phyloP scores from a whole-genome alignment of 2,329 filamentous ascomycete genomes.

The Geosmithia putterillii region DNA sequence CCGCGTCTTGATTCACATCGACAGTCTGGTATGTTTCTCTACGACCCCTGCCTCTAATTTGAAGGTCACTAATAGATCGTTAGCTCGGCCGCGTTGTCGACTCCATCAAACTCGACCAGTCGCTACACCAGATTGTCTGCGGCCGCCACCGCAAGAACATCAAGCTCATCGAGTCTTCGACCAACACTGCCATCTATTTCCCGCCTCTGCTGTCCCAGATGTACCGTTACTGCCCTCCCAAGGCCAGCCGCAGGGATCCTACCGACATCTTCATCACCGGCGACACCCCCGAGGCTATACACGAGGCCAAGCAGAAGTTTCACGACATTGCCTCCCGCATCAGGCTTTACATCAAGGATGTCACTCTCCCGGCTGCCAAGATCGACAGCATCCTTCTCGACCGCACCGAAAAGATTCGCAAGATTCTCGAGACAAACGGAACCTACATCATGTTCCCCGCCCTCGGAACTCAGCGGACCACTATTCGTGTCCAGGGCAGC shows the following conservation, averaged over 20 bases:
- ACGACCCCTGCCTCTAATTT: neutral
- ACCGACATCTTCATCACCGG: slow-evolving; percentile 94
- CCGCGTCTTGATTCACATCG: slow-evolving; percentile 90
- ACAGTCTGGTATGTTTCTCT: slow-evolving; percentile 57
- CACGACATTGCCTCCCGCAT: slow-evolving; percentile 73
- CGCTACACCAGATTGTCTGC: slow-evolving; percentile 83
- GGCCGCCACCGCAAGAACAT: slow-evolving; percentile 94
- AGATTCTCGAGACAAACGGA: slow-evolving; percentile 93
- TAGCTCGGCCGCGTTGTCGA: slow-evolving; percentile 67
- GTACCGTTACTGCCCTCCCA: slow-evolving; percentile 78
- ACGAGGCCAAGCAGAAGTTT: slow-evolving; percentile 81
- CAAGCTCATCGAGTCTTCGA: slow-evolving; percentile 91
- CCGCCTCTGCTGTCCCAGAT: slow-evolving; percentile 86
- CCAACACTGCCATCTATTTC: slow-evolving; percentile 96
- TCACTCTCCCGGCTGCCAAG: slow-evolving; percentile 79
- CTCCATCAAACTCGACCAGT: slow-evolving; percentile 68
- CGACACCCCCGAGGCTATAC: slow-evolving; percentile 71
- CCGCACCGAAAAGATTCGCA: slow-evolving; percentile 89
- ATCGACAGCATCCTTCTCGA: slow-evolving; percentile 88
- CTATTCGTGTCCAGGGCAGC: slow-evolving; percentile 82
- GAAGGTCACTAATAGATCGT: neutral
- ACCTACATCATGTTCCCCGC: slow-evolving; percentile 89
- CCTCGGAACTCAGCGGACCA: slow-evolving; percentile 70
- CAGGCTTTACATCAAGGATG: slow-evolving; percentile 83
- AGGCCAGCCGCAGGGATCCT: slow-evolving; percentile 69